A percentile compares a stretch with the other conserved stretches of the same genome.
Evolutionary conservation across 148 eudicot genomes (phyloP).

Genomic region (Vaccinium darrowii): DNA sequence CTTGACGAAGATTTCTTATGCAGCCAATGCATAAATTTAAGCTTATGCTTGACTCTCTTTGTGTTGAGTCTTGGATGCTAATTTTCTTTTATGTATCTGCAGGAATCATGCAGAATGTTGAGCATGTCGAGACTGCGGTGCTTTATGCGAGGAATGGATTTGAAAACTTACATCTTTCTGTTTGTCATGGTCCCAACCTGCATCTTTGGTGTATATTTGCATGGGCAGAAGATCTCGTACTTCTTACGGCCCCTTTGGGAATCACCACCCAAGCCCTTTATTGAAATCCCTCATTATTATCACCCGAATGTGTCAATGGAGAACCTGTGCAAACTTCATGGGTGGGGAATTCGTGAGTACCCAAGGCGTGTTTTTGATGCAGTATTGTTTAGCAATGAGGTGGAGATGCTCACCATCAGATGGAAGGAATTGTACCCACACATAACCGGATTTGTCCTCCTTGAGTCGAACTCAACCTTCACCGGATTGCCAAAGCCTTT

Average conservation of each 20-base stretch:
- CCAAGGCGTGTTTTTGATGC: slow-evolving; percentile 82
- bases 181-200: slow-evolving; percentile 55
- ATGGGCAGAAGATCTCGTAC: slow-evolving; percentile 76
- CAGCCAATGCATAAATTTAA: neutral
- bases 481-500: slow-evolving; percentile 67
- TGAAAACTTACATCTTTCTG: slow-evolving; percentile 50
- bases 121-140: slow-evolving; percentile 55
- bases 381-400: slow-evolving; percentile 68
- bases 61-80: neutral
- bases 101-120: slow-evolving; percentile 43
- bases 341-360: slow-evolving; percentile 77
- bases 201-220: slow-evolving; percentile 45
- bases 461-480: slow-evolving; percentile 80
- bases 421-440: slow-evolving; percentile 85
- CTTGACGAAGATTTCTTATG: neutral
- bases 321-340: slow-evolving; percentile 69
- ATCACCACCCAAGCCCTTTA: slow-evolving; percentile 67
- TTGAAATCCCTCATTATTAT: slow-evolving; percentile 70
- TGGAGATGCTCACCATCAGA: slow-evolving; percentile 59
- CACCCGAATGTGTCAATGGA: slow-evolving; percentile 68
- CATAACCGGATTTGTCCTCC: slow-evolving; percentile 63
- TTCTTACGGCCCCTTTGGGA: slow-evolving; percentile 84
- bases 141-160: slow-evolving; percentile 59
- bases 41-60: neutral
- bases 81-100: slow-evolving; percentile 19